Evolutionary conservation across 352 stramenopile genomes (phyloP).

Genomic region (Phytophthora cactorum): DNA sequence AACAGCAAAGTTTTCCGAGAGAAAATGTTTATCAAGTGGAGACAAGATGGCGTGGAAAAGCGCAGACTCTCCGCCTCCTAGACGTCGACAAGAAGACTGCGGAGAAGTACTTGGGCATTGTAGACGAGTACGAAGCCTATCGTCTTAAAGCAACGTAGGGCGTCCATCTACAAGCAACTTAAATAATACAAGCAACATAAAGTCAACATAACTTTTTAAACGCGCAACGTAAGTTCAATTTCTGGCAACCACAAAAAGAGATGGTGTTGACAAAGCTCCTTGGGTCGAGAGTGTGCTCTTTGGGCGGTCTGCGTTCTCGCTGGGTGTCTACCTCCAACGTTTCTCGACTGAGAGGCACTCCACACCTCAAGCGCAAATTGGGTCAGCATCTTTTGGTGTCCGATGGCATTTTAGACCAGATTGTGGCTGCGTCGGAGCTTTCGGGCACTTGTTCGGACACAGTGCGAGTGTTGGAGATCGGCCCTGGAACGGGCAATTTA

Average conservation of each 20-base stretch:
- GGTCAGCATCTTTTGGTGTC: conserved; percentile 84
- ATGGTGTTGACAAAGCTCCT: conserved; percentile 10
- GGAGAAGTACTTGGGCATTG: no score
- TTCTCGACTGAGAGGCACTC: conserved; percentile 56
- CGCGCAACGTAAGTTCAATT: not conserved
- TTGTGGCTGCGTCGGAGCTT: conserved; percentile 67
- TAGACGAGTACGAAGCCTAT: no score
- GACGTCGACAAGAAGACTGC: no score
- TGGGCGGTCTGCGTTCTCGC: conserved; percentile 12
- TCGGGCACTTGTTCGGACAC: conserved; percentile 30
- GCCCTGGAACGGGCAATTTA: conserved; percentile 85
- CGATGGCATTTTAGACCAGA: conserved; percentile 63
- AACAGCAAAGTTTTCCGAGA: no score
- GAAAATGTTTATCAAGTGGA: no score
- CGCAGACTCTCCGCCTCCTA: no score
- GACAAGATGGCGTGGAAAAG: no score
- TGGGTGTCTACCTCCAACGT: conserved; percentile 47
- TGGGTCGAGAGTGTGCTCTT: not conserved
- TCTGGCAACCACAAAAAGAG: conserved; percentile 10
- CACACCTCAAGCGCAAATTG: conserved; percentile 83
- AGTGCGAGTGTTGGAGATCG: conserved; percentile 83
- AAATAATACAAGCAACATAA: not conserved
- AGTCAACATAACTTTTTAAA: no score
- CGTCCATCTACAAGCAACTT: not conserved
- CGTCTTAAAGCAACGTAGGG: no score